Base-by-base conservation (phyloP, 208 protist genomes). In the Trypanosoma brucei region DNA sequence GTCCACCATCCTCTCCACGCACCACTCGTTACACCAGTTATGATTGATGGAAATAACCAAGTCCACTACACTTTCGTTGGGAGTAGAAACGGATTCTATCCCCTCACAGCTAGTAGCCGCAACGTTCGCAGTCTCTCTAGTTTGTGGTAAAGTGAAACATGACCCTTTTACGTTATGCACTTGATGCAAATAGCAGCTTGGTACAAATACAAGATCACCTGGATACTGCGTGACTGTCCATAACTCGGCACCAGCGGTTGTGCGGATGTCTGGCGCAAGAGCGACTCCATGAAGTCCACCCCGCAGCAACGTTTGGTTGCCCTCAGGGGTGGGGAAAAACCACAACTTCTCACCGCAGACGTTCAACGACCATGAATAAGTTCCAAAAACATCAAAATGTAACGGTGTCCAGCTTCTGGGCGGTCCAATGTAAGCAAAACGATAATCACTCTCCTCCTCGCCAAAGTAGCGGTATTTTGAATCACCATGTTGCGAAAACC, bases 331-430 rank as follows among this genome's bases (percentile, higher is more conserved):
- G 11, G 83, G 78, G 63, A 95, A 93, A 62, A 78, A 95, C 86
- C 90, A 95, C 40, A 81, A 64, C 72, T 93, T 95, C 53, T 77
- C 73, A 0, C 90, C 86, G 59, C 81, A 83, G 33, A 93, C 77
- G 81, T 93, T 93, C 55, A 93, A 66, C 8, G 90, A 95, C 86
- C 86, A 95, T 0, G 78, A 89, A 78, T 89, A 95, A 37, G 83
- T 91, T 55, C 86, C 86, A 56, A 92, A 93, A 9, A 95, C 90
- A 61, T 95, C 90, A 70, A 77, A 81, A 63, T 95, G 90, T 46
- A 95, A 67, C 39, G 69, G 73, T 30, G 86, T 95, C 80, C 80
- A 88, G 49, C 74, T 87, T 38, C 64, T 58, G 3, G 75, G 65
- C 1, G 77, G 59, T 9, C 86, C 86, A 55, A 95, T 86, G 76